Evolutionary conservation across 2,329 filamentous ascomycete genomes (phyloP).

Genomic region (Aspergillus spinulosporus): DNA sequence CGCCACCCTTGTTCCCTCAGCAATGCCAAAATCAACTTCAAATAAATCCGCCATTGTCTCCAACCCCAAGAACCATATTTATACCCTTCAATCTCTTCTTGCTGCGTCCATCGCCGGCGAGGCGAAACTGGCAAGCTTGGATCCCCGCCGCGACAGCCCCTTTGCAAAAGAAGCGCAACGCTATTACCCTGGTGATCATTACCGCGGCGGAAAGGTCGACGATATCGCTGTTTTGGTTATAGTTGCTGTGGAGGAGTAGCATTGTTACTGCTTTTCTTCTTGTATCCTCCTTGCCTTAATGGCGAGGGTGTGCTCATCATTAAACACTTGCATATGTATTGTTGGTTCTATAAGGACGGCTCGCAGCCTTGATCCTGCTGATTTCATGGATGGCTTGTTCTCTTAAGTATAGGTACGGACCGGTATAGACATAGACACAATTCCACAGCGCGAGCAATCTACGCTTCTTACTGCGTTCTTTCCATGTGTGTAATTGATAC

Average conservation of each 20-base stretch:
- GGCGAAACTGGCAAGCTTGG: slow-evolving; percentile 81
- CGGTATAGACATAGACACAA: slow-evolving; percentile 4
- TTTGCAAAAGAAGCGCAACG: slow-evolving; percentile 94
- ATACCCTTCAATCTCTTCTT: slow-evolving; percentile 72
- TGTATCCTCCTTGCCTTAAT: background rate
- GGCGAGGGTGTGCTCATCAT: background rate
- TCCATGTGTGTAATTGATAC: no score
- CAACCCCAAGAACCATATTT: slow-evolving; percentile 22
- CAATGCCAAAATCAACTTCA: slow-evolving; percentile 13
- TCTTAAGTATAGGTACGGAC: background rate
- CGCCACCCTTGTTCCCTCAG: slow-evolving; percentile 26
- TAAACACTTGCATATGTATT: background rate
- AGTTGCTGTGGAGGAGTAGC: slow-evolving; percentile 65
- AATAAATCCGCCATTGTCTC: slow-evolving; percentile 12
- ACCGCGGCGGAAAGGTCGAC: slow-evolving; percentile 90
- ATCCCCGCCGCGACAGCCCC: slow-evolving; percentile 79
- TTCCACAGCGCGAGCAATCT: background rate
- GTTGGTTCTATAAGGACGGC: background rate
- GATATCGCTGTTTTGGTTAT: slow-evolving; percentile 88
- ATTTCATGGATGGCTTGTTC: background rate
- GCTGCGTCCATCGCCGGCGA: slow-evolving; percentile 77
- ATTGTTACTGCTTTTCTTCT: background rate
- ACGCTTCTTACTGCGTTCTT: background rate
- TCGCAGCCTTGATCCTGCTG: background rate
- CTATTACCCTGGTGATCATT: slow-evolving; percentile 81